A percentile compares a stretch with the other conserved stretches of the same genome.
Conservation (phyloP, 257 asterid genomes). For the Mentha longifolia region DNA sequence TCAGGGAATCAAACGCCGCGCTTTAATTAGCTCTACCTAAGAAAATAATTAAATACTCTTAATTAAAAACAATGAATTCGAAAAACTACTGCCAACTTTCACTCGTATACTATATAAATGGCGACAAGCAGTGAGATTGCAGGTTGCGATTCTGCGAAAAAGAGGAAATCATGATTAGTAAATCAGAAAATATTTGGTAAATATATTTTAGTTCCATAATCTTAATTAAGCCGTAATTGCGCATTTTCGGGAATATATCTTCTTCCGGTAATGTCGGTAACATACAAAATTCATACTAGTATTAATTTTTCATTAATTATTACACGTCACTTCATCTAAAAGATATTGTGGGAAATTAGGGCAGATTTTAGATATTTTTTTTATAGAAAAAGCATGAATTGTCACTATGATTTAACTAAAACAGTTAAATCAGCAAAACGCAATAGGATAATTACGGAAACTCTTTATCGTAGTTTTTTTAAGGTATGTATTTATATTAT, state of each 20-base stretch:
- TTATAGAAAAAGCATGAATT: no score
- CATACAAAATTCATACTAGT: not conserved
- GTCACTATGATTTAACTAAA: no score
- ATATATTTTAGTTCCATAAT: no score
- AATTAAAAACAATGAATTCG: not conserved
- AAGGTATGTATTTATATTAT: no score
- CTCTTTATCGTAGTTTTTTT: no score
- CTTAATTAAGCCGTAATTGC: not conserved
- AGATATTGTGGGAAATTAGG: not conserved
- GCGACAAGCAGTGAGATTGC: not conserved
- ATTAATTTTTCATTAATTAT: not conserved
- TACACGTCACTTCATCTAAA: not conserved
- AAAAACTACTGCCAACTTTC: not conserved
- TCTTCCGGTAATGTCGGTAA: not conserved
- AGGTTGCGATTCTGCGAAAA: not conserved
- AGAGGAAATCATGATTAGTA: not conserved
- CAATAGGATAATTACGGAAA: no score
- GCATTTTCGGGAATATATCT: not conserved
- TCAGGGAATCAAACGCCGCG: constrained; percentile 13
- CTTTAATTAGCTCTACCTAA: not conserved
- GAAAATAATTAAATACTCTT: no score
- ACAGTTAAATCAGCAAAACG: no score
- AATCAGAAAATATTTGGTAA: no score
- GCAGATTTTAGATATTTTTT: not conserved
- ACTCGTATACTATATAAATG: not conserved